A percentile compares a stretch with the other conserved stretches of the same genome.
Conservation (phyloP, 805 yeast species). For the Ogataea populi-albae region DNA sequence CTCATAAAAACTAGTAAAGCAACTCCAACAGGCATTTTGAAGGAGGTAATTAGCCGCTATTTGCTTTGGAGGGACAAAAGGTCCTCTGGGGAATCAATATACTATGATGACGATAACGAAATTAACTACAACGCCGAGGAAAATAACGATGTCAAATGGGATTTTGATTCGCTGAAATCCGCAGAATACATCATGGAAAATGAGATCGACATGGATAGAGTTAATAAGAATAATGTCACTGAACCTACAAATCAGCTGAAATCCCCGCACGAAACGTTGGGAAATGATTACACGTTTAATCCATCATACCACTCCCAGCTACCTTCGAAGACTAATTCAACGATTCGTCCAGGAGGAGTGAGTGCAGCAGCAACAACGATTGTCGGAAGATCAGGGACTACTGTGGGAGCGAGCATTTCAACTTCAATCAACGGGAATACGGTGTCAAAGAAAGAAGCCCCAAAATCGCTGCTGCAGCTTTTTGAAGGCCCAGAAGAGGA, state of each 20-base stretch:
- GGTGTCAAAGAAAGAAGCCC: conserved; percentile 48
- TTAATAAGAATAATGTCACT: conserved; percentile 8
- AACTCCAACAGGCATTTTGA: conserved; percentile 56
- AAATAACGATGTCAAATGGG: conserved; percentile 68
- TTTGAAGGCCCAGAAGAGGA: conserved; percentile 53
- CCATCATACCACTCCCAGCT: conserved; percentile 15
- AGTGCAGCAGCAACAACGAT: conserved; percentile 18
- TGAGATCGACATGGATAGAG: conserved; percentile 45
- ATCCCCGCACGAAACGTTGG: conserved; percentile 8
- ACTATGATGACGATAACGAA: conserved; percentile 42
- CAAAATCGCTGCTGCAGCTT: conserved; percentile 66
- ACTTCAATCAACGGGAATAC: conserved; percentile 9
- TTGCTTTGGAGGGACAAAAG: conserved; percentile 72
- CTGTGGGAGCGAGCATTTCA: conserved; percentile 11
- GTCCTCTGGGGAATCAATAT: conserved; percentile 51
- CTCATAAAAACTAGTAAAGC: conserved; percentile 64
- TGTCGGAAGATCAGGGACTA: conserved; percentile 13
- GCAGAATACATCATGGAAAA: conserved; percentile 72
- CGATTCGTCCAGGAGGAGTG: conserved; percentile 17
- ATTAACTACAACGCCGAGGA: conserved; percentile 25
- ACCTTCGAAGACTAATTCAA: conserved; percentile 19
- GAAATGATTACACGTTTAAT: conserved; percentile 16
- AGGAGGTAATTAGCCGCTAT: conserved; percentile 73
- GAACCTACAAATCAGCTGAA: background rate
- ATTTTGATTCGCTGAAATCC: conserved; percentile 77